These are phyloP conservation scores for Simplicillium aogashimaense DNA, from an alignment of 2,329 filamentous ascomycete species.

Conservation along the genomic window DNA sequence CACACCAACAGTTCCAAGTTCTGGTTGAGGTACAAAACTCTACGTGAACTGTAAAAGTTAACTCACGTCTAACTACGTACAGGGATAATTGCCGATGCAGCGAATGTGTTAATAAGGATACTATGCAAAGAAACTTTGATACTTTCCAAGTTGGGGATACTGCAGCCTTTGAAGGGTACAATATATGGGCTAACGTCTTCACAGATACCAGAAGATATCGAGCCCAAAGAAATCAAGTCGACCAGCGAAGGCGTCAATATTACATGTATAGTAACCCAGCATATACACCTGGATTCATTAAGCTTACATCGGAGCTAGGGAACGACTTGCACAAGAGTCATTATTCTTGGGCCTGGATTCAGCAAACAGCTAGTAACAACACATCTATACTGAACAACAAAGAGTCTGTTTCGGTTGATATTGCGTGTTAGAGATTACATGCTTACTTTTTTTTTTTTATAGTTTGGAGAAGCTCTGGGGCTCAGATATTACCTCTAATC, in stretches of 20 bases:
- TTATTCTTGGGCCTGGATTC: constrained; percentile 49
- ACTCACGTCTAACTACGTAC: neutral
- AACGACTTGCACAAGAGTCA: constrained; percentile 58
- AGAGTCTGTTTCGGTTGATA: neutral
- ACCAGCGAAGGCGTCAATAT: constrained; percentile 20
- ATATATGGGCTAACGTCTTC: neutral
- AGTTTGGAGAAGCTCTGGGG: constrained; percentile 15
- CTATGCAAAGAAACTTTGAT: constrained; percentile 30
- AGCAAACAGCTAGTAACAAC: constrained; percentile 21
- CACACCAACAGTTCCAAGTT: constrained; percentile 2
- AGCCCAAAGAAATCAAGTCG: constrained; percentile 15
- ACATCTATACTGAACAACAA: neutral
- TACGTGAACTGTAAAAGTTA: too few relatives aligned
- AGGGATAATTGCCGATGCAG: constrained; percentile 34
- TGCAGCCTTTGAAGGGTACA: neutral
- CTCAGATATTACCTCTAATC: constrained; percentile 24
- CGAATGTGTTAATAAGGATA: constrained; percentile 29
- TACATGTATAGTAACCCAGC: constrained; percentile 16
- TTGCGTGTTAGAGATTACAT: neutral
- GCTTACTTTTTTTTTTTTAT: neutral
- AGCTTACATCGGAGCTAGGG: constrained; percentile 36
- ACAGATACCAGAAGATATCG: constrained; percentile 22
- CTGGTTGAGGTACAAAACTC: constrained; percentile 3
- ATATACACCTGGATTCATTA: neutral
- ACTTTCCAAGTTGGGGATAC: constrained; percentile 23